phyloP scores from a whole-genome alignment of 2,329 filamentous ascomycete species.

The Colletotrichum acutatum region DNA sequence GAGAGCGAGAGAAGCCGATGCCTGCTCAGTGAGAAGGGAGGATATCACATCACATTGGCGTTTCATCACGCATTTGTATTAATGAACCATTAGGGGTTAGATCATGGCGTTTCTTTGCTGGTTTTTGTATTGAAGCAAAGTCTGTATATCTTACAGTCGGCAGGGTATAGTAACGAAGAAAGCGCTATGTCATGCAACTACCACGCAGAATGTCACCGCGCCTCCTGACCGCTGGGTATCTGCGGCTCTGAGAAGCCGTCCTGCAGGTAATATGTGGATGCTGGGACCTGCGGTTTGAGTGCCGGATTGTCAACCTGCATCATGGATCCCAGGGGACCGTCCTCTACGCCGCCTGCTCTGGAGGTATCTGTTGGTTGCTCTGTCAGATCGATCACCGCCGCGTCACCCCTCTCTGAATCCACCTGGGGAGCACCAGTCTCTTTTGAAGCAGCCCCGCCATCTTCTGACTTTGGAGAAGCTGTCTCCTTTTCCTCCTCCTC shows the following conservation, averaged over 20 bases:
- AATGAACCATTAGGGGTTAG: background rate
- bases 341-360: background rate
- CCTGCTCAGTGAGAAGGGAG: conserved; percentile 25
- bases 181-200: conserved; percentile 16
- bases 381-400: conserved; percentile 8
- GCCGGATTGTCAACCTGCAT: background rate
- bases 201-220: background rate
- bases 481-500: conserved; percentile 32
- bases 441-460: background rate
- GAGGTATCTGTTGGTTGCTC: background rate
- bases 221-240: conserved; percentile 25
- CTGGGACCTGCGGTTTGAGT: background rate
- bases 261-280: conserved; percentile 22
- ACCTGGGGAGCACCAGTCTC: background rate
- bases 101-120: conserved; percentile 8
- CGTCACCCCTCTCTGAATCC: background rate
- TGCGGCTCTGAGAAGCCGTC: conserved; percentile 29
- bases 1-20: conserved; percentile 34
- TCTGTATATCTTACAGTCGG: background rate
- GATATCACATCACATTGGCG: background rate
- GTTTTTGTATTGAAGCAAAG: conserved; percentile 2
- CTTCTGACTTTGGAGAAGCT: background rate
- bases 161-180: conserved; percentile 20
- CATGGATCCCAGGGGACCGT: background rate
- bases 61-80: background rate